Base-by-base conservation (phyloP, 1,284 basidiomycete genomes). In the Microbotryomycetes sp. region DNA sequence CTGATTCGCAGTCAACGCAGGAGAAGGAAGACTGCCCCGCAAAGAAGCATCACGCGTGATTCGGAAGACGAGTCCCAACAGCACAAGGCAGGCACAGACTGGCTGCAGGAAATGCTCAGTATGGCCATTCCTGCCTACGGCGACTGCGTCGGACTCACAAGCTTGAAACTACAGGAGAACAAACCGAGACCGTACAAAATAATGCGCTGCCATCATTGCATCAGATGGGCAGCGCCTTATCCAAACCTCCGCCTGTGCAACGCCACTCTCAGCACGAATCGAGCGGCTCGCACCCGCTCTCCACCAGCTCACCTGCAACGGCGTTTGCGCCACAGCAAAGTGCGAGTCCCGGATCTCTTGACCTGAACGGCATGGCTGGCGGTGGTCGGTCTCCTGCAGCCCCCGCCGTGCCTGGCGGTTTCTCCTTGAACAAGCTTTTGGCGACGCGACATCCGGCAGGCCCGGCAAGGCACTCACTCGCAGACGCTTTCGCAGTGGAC, bases 401-500 rank as follows among this genome's bases (percentile, higher is more conserved):
- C 3, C 18, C 35, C 0, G 31, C 60, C 0, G 55, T 56, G 11
- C 46, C 53, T 1, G 61, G 61, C 5, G 61, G 61, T 2, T 62
- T 62, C 53, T 55, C 56, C 3, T 53, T 62, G 2, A 6, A n/a
- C 28, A 58, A 55, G 30, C 28, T 62, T 1, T 27, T 59, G 7
- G n/a, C 31, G 15, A 56, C 50, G 27, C 48, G 49, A 5, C 48
- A 51, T 16, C 45, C 18, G 5, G 30, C 4, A 5, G 45, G 4
- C 18, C 13, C 5, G 15, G 49, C 29, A 45, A 27, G 57, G 4
- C 61, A 62, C 4, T 55, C 52, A 23, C 28, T 62, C 23, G 61
- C 61, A 9, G 61, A 54, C 16, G 61, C 57, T 2, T 62, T 62
- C 21, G 54, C 55, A 7, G 27, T 49, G 0, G 52, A 50, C 15